phyloP scores from a whole-genome alignment of 1,139 yeast genomes.

The Lodderomyces jiufengensis region DNA sequence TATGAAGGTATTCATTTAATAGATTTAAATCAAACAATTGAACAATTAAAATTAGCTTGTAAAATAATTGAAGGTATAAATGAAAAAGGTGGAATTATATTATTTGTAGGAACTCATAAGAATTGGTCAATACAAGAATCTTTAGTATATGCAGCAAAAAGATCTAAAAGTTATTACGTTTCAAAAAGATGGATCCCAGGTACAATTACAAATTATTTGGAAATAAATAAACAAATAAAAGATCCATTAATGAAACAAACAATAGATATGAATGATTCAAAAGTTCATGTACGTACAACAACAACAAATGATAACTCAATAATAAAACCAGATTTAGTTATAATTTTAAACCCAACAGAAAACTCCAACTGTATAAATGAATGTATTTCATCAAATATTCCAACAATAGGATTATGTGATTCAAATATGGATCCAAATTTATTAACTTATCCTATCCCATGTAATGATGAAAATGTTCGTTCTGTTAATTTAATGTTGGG shows the following conservation, averaged over 20 bases:
- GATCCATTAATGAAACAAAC: constrained; percentile 48
- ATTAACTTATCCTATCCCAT: constrained; percentile 92
- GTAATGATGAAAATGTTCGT: constrained; percentile 90
- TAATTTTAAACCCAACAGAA: constrained; percentile 84
- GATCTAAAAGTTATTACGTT: constrained; percentile 78
- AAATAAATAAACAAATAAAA: constrained; percentile 71
- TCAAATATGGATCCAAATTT: constrained; percentile 89
- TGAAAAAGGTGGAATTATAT: constrained; percentile 76
- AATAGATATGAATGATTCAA: constrained; percentile 45
- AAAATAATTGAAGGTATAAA: constrained; percentile 78
- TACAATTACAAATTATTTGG: constrained; percentile 80
- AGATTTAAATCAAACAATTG: constrained; percentile 78
- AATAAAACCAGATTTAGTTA: constrained; percentile 85
- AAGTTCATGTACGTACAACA: constrained; percentile 49
- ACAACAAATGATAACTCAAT: constrained; percentile 30
- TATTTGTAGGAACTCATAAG: constrained; percentile 80
- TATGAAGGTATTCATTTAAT: constrained; percentile 88
- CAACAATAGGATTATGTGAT: constrained; percentile 91
- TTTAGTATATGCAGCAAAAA: constrained; percentile 73
- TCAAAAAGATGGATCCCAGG: constrained; percentile 93
- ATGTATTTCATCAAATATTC: constrained; percentile 78
- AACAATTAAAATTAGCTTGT: constrained; percentile 73
- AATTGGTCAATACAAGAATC: constrained; percentile 67
- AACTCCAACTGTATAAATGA: constrained; percentile 79
- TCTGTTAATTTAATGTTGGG: constrained; percentile 78